Percentiles rank a stretch among this genome's conserved stretches.
These are phyloP conservation scores for Gynostemma pentaphyllum DNA, from an alignment of 306 rosid genomes.

Conservation along the genomic window DNA sequence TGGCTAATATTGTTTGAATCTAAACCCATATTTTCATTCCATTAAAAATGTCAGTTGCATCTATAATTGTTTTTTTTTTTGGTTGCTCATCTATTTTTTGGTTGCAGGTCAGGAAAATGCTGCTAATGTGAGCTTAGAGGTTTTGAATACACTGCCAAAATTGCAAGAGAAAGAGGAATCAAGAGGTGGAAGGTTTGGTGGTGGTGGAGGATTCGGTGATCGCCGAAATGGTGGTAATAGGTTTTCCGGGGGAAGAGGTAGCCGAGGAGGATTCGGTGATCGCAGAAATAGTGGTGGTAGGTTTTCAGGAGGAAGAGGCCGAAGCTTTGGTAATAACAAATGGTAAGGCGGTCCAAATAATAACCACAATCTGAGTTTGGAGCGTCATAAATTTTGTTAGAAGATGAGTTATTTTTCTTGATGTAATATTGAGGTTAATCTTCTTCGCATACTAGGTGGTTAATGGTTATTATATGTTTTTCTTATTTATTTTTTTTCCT, in stretches of 20 bases:
- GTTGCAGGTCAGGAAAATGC: constrained; percentile 55
- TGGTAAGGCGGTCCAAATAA: background rate
- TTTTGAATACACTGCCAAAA: constrained; percentile 37
- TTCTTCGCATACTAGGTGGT: background rate
- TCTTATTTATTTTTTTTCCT: no score
- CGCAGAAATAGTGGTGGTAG: constrained; percentile 19
- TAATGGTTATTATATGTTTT: background rate
- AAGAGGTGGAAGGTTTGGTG: constrained; percentile 27
- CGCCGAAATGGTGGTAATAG: no score
- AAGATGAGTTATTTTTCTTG: constrained; percentile 2
- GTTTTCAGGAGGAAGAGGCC: constrained; percentile 25
- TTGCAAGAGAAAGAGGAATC: constrained; percentile 51
- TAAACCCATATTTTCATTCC: background rate
- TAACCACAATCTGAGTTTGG: background rate
- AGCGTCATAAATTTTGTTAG: constrained; percentile 1
- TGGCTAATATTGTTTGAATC: background rate
- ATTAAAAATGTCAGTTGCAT: background rate
- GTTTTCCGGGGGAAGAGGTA: no score
- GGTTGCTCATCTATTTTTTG: background rate
- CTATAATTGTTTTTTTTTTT: background rate
- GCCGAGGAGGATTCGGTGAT: constrained; percentile 26
- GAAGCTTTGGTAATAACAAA: background rate
- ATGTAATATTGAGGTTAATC: background rate
- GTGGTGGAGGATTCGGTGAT: no score
- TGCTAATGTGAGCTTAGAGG: constrained; percentile 46